Evolutionary conservation across 2,329 filamentous ascomycete genomes (phyloP).

Genomic region (Monilinia fructigena): DNA sequence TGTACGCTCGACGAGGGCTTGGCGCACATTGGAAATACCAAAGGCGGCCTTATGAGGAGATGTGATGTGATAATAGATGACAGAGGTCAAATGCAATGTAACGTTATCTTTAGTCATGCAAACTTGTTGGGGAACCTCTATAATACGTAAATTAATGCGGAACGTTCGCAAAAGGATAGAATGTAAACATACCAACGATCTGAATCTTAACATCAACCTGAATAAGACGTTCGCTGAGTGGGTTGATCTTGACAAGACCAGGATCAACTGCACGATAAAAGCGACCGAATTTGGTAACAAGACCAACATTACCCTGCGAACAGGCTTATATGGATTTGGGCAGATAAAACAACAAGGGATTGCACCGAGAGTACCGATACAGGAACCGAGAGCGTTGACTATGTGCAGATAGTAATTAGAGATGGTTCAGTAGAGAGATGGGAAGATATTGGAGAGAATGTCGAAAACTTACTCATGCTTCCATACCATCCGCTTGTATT

Average conservation of each 20-base stretch:
- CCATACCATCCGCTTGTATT: conserved; percentile 86
- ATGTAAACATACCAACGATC: conserved; percentile 63
- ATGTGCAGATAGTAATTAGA: conserved; percentile 20
- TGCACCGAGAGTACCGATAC: conserved; percentile 77
- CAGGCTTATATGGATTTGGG: conserved; percentile 94
- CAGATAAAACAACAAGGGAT: conserved; percentile 88
- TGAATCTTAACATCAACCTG: conserved; percentile 99
- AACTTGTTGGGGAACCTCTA: conserved; percentile 87
- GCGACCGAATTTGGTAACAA: conserved; percentile 91
- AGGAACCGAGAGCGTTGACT: conserved; percentile 72
- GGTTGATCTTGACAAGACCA: conserved; percentile 96
- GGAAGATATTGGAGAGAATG: neutral
- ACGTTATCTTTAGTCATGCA: conserved; percentile 99
- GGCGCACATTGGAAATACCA: conserved; percentile 89
- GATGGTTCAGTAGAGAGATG: neutral
- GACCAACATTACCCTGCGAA: conserved; percentile 91
- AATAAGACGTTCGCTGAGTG: conserved; percentile 82
- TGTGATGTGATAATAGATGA: conserved; percentile 98
- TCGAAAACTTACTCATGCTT: conserved; percentile 64
- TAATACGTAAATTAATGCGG: conserved; percentile 2
- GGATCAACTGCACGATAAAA: conserved; percentile 97
- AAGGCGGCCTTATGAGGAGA: conserved; percentile 96
- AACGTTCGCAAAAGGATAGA: neutral
- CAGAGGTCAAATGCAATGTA: conserved; percentile 85
- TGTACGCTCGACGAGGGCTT: conserved; percentile 95